Evolutionary conservation across 2,329 filamentous ascomycete genomes (phyloP), one percentile per base, ranked within the genome.

Genomic region (Ceratocystis ficicola): DNA sequence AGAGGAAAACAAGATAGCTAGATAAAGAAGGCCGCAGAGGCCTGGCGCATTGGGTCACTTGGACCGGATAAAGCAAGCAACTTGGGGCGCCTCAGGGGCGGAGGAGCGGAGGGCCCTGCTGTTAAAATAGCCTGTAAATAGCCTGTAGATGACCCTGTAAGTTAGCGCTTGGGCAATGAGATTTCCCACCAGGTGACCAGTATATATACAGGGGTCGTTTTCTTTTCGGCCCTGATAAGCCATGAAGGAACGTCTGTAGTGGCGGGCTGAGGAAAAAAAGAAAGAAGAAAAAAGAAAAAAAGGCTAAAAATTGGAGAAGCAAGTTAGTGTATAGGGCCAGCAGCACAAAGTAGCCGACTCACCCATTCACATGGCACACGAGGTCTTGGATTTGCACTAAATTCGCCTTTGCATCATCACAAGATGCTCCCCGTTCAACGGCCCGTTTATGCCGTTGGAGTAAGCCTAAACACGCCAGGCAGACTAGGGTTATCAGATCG

Each of bases 121-220:
- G 36, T 41, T 41, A 41, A 41, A 41, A 15, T 41, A 41, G 36
- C 36, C 12, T 41, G 36, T 15, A 41, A 41, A 41, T 41, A 41
- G 36, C 36, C 36, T 41, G 25, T 32, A 17, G 25, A 3, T 15
- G 30, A 28, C n/a, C 52, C 52, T 57, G 52, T 57, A 57, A 20
- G 30, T 32, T 57, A 17, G 44, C 41, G 61, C 61, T 32, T 63
- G 48, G 61, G 61, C 30, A 48, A 22, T 63, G 41, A 44, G 61
- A 63, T 63, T 62, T 57, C 6, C 36, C 61, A 63, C 15, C 61
- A 63, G 61, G 61, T 63, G 61, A 63, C 61, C 61, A 20, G 8
- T 41, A n/a, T 41, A 44, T 44, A 15, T 46, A 32, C 61, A 63
- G 61, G 61, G 61, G 61, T 20, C 17, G 1, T 25, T 20, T 50